Base-by-base conservation (phyloP, 306 rosid species). In the Castanospermum australe region DNA sequence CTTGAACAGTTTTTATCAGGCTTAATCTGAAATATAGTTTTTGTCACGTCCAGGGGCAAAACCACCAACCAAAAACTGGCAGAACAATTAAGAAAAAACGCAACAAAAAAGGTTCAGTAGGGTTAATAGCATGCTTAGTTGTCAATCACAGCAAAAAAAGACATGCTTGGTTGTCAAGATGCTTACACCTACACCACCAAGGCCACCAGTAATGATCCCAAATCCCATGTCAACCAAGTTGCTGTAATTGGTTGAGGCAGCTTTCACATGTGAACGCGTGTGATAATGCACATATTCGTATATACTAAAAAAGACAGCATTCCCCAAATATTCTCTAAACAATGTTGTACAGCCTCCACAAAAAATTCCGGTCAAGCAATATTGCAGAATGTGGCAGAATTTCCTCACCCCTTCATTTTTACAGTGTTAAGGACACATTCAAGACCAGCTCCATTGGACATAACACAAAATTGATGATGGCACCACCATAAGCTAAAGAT, bases 1-100 rank as follows among this genome's bases (percentile, higher is more conserved):
- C 90, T 83, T 5, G 87, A 9, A 65, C 79, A 66, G 54, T 67
- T 89, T 88, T 82, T 84, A 67, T 87, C 90, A 1, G 89, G 81
- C 57, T 91, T 47, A 65, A 98, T 95, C 89, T 95, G 99, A 76
- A 93, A 91, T 83, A 88, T 86, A 14, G 98, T 95, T 84, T 95
- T 95, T 24, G 97, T 97, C 79, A 95, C 96, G 62, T 95, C 99
- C 83, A 95, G 85, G 67, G 99, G 99, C 75, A 95, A 71, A 77
- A 93, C 98, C 56, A 86, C 93, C 87, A 87, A 85, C 99, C 99
- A 95, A 78, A n/a, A 86, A 95, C 98, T 95, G 89, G 63, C 67
- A 78, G 12, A 80, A 82, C 30, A 76, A 82, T 33, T 10, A 8
- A 73, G 42, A 28, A 68, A 68, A 64, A n/a, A 44, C 59, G 9